Percentiles rank a stretch among this genome's conserved stretches.
Evolutionary conservation across 2,329 filamentous ascomycete genomes (phyloP).

Genomic region (Tricladium varicosporioides): DNA sequence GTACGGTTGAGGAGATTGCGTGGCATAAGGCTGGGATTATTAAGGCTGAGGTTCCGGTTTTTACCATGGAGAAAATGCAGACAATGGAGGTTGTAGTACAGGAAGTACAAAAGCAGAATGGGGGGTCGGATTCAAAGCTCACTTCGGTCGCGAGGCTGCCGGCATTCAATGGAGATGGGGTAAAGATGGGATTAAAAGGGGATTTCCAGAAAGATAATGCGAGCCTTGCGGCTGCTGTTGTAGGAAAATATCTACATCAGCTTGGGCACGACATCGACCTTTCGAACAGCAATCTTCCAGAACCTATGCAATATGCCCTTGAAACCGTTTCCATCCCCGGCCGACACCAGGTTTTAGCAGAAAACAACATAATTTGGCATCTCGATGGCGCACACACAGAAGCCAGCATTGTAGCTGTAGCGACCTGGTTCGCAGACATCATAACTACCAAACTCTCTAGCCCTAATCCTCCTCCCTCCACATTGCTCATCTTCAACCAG

Average conservation of each 20-base stretch:
- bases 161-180: constrained; percentile 42
- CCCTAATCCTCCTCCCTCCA: constrained; percentile 20
- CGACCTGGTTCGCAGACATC: constrained; percentile 71
- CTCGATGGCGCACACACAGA: constrained; percentile 94
- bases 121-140: constrained; percentile 10
- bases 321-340: constrained; percentile 75
- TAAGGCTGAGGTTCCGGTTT: constrained; percentile 62
- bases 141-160: constrained; percentile 27
- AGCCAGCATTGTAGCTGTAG: constrained; percentile 80
- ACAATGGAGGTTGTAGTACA: constrained; percentile 58
- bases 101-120: no score
- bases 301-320: constrained; percentile 67
- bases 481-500: constrained; percentile 83
- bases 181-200: constrained; percentile 49
- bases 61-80: constrained; percentile 57
- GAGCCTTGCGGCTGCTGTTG: constrained; percentile 54
- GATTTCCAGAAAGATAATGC: constrained; percentile 58
- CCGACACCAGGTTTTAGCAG: constrained; percentile 63
- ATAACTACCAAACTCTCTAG: constrained; percentile 2
- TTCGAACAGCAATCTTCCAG: background rate
- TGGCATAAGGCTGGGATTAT: constrained; percentile 94
- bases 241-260: constrained; percentile 48
- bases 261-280: constrained; percentile 29
- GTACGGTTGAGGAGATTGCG: constrained; percentile 76
- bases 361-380: constrained; percentile 69